phyloP scores from a whole-genome alignment of 2,329 filamentous ascomycete genomes.

The Trichoderma cornu-damae region DNA sequence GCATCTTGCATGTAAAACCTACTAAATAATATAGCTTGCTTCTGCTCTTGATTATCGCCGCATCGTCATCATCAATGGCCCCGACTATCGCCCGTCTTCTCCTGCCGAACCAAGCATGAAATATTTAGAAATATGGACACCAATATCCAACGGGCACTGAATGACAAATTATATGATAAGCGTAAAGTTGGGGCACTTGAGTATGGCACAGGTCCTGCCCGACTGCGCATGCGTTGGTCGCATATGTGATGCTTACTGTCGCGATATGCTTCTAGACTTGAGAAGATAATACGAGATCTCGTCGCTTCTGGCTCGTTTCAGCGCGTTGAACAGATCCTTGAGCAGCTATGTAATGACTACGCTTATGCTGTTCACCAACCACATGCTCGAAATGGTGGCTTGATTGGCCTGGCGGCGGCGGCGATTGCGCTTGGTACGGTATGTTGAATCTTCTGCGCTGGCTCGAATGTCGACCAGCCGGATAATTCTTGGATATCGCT shows the following conservation, averaged over 20 bases:
- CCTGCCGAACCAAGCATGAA: slow-evolving; percentile 5
- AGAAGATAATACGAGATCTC: slow-evolving; percentile 82
- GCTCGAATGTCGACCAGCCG: not conserved
- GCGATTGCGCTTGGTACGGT: slow-evolving; percentile 92
- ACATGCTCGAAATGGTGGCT: slow-evolving; percentile 89
- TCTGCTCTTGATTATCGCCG: not conserved
- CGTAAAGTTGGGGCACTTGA: slow-evolving; percentile 94
- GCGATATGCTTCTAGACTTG: slow-evolving; percentile 56
- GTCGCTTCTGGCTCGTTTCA: slow-evolving; percentile 71
- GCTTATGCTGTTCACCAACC: slow-evolving; percentile 96
- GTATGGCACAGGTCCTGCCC: slow-evolving; percentile 50
- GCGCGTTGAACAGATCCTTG: slow-evolving; percentile 78
- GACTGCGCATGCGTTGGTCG: not conserved
- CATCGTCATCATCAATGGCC: slow-evolving; percentile 3
- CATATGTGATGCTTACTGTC: slow-evolving; percentile 19
- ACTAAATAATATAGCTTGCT: not conserved
- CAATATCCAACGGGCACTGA: slow-evolving; percentile 82
- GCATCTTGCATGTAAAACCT: not conserved
- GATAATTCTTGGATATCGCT: not conserved
- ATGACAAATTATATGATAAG: slow-evolving; percentile 98
- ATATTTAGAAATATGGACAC: slow-evolving; percentile 62
- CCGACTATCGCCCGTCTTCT: not conserved
- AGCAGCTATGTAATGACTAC: slow-evolving; percentile 96
- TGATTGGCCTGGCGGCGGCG: slow-evolving; percentile 91
- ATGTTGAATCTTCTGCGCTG: slow-evolving; percentile 37